Conservation (phyloP, 768 basidiomycete species). For the Phaeolepiota aurea region DNA sequence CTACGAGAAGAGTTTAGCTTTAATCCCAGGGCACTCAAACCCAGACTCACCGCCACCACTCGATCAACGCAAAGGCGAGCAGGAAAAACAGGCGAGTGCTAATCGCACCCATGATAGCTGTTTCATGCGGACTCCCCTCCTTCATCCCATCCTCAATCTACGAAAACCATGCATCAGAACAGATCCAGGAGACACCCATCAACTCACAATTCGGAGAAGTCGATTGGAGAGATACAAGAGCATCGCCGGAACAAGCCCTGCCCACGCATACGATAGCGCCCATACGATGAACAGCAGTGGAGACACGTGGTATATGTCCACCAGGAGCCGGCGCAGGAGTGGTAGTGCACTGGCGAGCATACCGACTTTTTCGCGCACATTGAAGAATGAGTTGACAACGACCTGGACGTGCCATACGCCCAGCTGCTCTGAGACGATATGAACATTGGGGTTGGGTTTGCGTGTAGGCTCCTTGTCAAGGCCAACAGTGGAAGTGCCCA, state of each 20-base stretch:
- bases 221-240: conserved; percentile 15
- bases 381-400: conserved; percentile 3
- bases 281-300: conserved; percentile 13
- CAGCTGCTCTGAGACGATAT: conserved; percentile 11
- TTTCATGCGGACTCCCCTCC: conserved; percentile 9
- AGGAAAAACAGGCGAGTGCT: conserved; percentile 9
- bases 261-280: conserved; percentile 15
- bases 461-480: not conserved
- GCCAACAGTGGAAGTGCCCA: not conserved
- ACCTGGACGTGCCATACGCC: conserved; percentile 13
- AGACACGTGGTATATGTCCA: conserved; percentile 15
- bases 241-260: conserved; percentile 14
- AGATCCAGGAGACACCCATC: not conserved
- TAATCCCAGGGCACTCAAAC: not conserved
- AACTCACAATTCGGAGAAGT: conserved; percentile 13
- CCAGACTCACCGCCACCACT: conserved; percentile 14
- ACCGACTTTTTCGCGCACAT: conserved; percentile 5
- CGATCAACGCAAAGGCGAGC: conserved; percentile 10
- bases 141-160: conserved; percentile 15
- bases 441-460: conserved; percentile 1
- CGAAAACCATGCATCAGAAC: not conserved
- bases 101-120: conserved; percentile 11
- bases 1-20: conserved; percentile 6
- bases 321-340: conserved; percentile 12
- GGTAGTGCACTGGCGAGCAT: conserved; percentile 8